Evolutionary conservation across 805 yeast species (phyloP).

Genomic region (Hanseniaspora meyeri): DNA sequence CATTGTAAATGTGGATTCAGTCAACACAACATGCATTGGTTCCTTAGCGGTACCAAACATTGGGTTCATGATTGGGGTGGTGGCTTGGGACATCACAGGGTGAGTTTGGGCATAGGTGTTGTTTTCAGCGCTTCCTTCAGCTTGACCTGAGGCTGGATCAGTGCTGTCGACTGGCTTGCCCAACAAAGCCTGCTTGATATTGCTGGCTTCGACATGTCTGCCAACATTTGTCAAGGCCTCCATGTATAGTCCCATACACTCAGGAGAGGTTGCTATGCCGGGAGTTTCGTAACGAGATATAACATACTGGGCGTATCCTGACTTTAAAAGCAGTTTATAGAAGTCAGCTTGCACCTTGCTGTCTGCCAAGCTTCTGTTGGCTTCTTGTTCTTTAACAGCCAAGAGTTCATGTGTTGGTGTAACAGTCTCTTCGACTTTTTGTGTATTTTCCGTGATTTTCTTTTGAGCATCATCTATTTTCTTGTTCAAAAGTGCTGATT

Average conservation of each 20-base stretch:
- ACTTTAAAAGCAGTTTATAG: conserved; percentile 56
- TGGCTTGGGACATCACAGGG: conserved; percentile 13
- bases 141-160: conserved; percentile 14
- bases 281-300: conserved; percentile 89
- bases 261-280: conserved; percentile 75
- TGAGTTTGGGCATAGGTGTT: conserved; percentile 16
- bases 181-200: conserved; percentile 37
- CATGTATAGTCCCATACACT: conserved; percentile 64
- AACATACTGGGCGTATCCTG: conserved; percentile 90
- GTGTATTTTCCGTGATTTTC: background rate
- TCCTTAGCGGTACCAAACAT: conserved; percentile 53
- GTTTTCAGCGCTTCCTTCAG: conserved; percentile 12
- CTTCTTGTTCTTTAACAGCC: conserved; percentile 67
- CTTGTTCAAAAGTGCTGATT: background rate
- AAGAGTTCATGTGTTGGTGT: conserved; percentile 30
- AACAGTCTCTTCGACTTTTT: background rate
- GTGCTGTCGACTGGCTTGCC: conserved; percentile 14
- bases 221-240: conserved; percentile 75
- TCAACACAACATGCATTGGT: conserved; percentile 87
- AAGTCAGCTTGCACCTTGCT: conserved; percentile 71
- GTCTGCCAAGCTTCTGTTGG: conserved; percentile 61
- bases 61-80: conserved; percentile 25
- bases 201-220: conserved; percentile 63
- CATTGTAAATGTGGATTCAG: conserved; percentile 69
- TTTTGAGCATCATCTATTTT: background rate